Percentiles rank a stretch among this genome's conserved stretches.
Conservation (phyloP, 345 rosid species). For the Salix koriyanagi region DNA sequence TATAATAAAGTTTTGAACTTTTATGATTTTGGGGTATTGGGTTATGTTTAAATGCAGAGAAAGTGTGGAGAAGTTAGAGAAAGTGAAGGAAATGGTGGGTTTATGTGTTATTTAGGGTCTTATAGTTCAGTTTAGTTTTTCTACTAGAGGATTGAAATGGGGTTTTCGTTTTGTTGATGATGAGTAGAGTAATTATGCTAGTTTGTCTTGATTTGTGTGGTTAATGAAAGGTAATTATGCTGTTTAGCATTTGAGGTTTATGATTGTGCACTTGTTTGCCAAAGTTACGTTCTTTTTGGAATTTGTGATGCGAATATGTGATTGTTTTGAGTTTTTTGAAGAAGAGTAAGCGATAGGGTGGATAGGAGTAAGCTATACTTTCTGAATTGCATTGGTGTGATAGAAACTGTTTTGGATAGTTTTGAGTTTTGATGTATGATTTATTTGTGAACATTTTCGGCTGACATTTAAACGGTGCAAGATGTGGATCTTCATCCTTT, state of each 20-base stretch:
- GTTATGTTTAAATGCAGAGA: background rate
- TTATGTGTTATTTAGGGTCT: background rate
- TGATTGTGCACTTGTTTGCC: background rate
- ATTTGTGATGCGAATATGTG: background rate
- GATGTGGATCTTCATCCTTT: no score
- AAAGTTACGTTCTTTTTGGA: background rate
- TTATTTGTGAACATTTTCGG: no score
- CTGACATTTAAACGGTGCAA: no score
- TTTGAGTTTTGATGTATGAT: no score
- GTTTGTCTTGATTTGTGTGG: background rate
- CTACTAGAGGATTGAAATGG: background rate
- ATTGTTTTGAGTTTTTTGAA: background rate
- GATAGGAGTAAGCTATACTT: background rate
- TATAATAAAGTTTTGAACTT: background rate
- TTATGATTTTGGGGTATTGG: background rate
- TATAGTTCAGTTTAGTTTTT: background rate
- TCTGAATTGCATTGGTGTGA: background rate
- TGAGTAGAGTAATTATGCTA: background rate
- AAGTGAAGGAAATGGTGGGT: background rate
- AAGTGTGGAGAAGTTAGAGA: background rate
- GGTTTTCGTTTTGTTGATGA: background rate
- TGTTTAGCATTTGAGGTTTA: background rate
- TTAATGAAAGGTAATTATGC: no score
- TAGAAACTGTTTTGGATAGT: background rate
- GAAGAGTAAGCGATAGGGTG: background rate